Evolutionary conservation across 2,329 filamentous ascomycete genomes (phyloP).

Genomic region (Helotiales sp.): DNA sequence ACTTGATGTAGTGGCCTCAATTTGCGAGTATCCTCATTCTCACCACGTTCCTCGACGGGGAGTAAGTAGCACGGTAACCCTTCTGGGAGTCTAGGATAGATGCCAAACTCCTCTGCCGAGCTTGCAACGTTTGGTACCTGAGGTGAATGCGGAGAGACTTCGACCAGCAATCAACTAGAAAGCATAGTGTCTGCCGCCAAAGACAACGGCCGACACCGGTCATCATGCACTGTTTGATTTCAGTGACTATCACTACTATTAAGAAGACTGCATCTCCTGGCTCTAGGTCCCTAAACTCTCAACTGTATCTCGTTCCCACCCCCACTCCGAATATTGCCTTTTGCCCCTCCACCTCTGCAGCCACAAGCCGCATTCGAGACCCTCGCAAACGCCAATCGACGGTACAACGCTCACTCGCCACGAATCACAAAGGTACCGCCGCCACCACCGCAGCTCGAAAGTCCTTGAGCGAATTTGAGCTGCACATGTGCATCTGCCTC

Average conservation of each 20-base stretch:
- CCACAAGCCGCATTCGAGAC: neutral
- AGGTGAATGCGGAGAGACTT: no score
- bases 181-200: no score
- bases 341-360: neutral
- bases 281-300: no score
- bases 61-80: neutral
- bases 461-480: neutral
- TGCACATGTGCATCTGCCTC: neutral
- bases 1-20: no score
- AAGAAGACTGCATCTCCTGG: no score
- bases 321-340: neutral
- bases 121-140: no score
- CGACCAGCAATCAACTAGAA: no score
- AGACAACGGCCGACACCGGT: no score
- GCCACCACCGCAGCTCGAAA: neutral
- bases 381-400: neutral
- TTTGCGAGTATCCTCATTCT: neutral
- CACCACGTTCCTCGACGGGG: neutral
- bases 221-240: no score
- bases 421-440: neutral
- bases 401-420: neutral
- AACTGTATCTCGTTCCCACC: neutral
- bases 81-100: no score
- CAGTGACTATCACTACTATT: no score
- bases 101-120: no score